A percentile compares a stretch with the other conserved stretches of the same genome.
Evolutionary conservation across 441 rosid genomes (phyloP).

Genomic region (Corymbia citriodora): DNA sequence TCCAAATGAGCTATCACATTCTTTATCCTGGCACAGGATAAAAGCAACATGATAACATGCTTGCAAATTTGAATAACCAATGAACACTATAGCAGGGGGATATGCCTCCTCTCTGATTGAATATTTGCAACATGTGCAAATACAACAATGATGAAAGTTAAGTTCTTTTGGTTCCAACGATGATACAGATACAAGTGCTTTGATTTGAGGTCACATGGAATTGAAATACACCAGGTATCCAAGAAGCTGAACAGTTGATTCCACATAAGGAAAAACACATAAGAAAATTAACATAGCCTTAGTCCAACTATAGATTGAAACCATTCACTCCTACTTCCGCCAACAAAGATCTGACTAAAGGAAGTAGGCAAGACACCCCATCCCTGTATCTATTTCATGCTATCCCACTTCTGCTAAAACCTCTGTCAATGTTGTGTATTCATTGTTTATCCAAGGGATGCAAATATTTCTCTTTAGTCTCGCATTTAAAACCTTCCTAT

Average conservation of each 20-base stretch:
- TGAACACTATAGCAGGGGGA: background rate
- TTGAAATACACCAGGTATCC: background rate
- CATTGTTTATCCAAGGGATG: background rate
- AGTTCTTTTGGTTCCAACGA: background rate
- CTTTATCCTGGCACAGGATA: constrained; percentile 49
- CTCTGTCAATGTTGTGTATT: background rate
- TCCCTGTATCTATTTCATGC: background rate
- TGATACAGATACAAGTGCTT: background rate
- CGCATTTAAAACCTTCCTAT: background rate
- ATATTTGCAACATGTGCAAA: background rate
- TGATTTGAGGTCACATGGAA: background rate
- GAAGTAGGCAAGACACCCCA: background rate
- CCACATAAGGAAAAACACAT: background rate
- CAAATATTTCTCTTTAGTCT: background rate
- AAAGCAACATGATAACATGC: background rate
- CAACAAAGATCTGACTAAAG: background rate
- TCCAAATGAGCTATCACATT: constrained; percentile 77
- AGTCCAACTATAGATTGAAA: background rate
- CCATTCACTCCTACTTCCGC: background rate
- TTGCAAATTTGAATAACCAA: background rate
- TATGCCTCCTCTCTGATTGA: background rate
- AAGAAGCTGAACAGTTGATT: background rate
- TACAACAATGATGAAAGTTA: background rate
- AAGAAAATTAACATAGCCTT: background rate
- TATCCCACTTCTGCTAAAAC: background rate